phyloP scores from a whole-genome alignment of 306 rosid species.

The Rosa multiflora region DNA sequence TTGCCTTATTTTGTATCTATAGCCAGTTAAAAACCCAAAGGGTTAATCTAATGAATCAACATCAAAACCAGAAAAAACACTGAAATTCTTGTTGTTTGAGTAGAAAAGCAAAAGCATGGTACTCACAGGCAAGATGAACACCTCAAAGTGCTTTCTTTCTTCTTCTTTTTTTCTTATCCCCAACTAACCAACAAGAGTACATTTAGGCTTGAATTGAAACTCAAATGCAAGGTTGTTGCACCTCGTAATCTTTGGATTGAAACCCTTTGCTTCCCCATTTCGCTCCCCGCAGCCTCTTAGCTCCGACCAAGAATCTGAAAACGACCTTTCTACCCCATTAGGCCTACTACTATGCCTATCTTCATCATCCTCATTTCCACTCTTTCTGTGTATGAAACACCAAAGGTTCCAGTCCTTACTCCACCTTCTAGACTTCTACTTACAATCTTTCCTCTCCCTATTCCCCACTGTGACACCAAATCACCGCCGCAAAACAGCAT shows the following conservation, averaged over 20 bases:
- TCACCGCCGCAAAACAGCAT: slow-evolving; percentile 29
- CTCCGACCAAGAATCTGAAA: slow-evolving; percentile 91
- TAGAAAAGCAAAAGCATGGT: slow-evolving; percentile 41
- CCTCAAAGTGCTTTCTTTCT: slow-evolving; percentile 45
- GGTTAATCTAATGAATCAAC: not conserved
- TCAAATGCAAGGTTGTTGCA: no score
- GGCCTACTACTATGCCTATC: slow-evolving; percentile 55
- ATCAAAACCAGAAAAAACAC: slow-evolving; percentile 34
- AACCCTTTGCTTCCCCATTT: no score
- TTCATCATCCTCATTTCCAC: slow-evolving; percentile 67
- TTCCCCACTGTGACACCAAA: slow-evolving; percentile 42
- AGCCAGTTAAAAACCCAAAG: not conserved
- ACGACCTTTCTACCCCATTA: slow-evolving; percentile 75
- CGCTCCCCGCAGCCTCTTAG: slow-evolving; percentile 49
- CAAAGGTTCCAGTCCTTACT: slow-evolving; percentile 91
- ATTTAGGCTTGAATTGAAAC: slow-evolving; percentile 33
- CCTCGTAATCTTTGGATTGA: slow-evolving; percentile 45
- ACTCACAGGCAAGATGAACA: slow-evolving; percentile 46
- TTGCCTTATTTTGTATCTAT: not conserved
- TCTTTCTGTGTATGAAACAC: slow-evolving; percentile 69
- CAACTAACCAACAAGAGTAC: slow-evolving; percentile 64
- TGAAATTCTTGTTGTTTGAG: slow-evolving; percentile 48
- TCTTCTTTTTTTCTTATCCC: slow-evolving; percentile 50
- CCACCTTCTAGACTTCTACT: slow-evolving; percentile 72
- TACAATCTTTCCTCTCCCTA: slow-evolving; percentile 55